Percentiles rank a stretch among this genome's conserved stretches.
Evolutionary conservation across 148 eudicot species (phyloP).

Genomic region (Salicornia ramosissima): DNA sequence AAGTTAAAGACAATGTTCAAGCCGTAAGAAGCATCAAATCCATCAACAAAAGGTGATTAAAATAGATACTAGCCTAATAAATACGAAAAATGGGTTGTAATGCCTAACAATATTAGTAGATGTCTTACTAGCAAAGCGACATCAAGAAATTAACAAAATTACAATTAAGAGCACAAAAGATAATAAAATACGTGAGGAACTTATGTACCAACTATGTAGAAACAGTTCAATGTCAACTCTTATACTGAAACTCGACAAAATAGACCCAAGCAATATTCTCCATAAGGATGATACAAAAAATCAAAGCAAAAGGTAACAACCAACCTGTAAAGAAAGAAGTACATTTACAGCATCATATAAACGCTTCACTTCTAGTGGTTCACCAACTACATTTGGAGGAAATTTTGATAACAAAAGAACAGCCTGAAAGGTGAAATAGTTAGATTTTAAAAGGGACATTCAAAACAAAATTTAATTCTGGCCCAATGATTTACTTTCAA

Average conservation of each 20-base stretch:
- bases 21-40: too few species aligned
- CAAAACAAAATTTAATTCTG: neutral
- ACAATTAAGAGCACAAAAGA: neutral
- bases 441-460: constrained; percentile 11
- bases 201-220: neutral
- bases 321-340: constrained; percentile 80
- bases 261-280: neutral
- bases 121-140: too few species aligned
- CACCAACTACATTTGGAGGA: constrained; percentile 72
- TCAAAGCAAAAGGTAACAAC: too few species aligned
- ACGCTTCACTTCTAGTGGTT: constrained; percentile 58
- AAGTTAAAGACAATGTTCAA: neutral
- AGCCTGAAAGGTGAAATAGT: constrained; percentile 45
- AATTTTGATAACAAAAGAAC: constrained; percentile 63
- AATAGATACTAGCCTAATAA: too few species aligned
- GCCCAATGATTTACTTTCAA: constrained; percentile 57
- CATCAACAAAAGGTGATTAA: too few species aligned
- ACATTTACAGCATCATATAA: constrained; percentile 83
- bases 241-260: neutral
- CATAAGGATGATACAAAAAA: neutral
- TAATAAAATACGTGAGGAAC: neutral
- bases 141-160: too few species aligned
- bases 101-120: too few species aligned
- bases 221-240: neutral
- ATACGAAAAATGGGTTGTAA: too few species aligned